A percentile compares a stretch with the other conserved stretches of the same genome.
phyloP scores from a whole-genome alignment of 306 rosid species.

The Gynostemma pentaphyllum region DNA sequence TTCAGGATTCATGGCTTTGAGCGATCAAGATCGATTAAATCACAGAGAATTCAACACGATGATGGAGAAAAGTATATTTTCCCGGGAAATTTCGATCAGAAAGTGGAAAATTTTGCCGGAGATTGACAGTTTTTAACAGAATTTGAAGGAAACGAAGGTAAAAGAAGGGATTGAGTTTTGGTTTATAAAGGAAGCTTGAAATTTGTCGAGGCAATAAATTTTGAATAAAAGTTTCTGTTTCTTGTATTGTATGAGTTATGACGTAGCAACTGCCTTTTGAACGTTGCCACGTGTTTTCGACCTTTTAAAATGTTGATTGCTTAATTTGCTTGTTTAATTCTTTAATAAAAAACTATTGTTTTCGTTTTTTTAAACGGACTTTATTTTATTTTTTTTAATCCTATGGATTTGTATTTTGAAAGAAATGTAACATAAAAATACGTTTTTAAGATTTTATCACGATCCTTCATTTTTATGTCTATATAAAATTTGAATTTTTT shows the following conservation, averaged over 20 bases:
- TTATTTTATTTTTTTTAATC: no score
- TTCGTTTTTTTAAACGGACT: no score
- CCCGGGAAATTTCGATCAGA: conserved; percentile 22
- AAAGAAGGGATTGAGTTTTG: not conserved
- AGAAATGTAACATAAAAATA: no score
- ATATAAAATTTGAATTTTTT: no score
- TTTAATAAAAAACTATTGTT: no score
- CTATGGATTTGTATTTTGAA: no score
- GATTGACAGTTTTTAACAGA: conserved; percentile 7
- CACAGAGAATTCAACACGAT: not conserved
- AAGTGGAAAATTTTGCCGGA: conserved; percentile 31
- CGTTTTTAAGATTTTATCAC: no score
- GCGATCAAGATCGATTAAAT: conserved; percentile 19
- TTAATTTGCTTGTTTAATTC: not conserved
- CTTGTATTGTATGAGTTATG: no score
- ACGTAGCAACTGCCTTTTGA: not conserved
- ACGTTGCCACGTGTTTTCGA: not conserved
- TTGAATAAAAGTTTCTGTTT: not conserved
- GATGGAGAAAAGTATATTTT: not conserved
- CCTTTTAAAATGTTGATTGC: not conserved
- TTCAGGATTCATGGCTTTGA: conserved; percentile 78
- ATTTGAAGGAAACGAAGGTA: not conserved
- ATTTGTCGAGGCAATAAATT: not conserved
- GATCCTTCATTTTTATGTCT: no score
- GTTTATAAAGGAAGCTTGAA: conserved; percentile 2